phyloP scores from a whole-genome alignment of 1,139 yeast genomes.

The Pichia sp. region DNA sequence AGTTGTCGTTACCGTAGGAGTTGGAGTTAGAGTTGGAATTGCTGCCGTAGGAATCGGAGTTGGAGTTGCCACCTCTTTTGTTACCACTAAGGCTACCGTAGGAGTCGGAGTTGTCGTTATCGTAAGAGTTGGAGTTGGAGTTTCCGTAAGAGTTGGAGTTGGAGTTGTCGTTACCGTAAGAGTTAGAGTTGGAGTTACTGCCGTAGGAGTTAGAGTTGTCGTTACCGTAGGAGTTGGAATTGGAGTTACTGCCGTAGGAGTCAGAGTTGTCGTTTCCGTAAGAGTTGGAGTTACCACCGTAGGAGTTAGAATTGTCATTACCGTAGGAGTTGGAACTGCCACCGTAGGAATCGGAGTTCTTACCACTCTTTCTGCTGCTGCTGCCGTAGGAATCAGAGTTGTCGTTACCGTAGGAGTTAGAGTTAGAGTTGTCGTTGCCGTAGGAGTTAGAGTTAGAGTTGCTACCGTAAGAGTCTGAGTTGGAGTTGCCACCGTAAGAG shows the following conservation, averaged over 20 bases:
- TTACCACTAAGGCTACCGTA: conserved; percentile 11
- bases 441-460: conserved; percentile 17
- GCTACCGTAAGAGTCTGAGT: conserved; percentile 14
- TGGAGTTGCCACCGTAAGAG: conserved; percentile 15
- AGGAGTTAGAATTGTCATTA: conserved; percentile 20
- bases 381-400: conserved; percentile 21
- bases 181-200: conserved; percentile 10
- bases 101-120: background rate
- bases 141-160: conserved; percentile 15
- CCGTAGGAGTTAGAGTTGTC: conserved; percentile 20
- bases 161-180: conserved; percentile 6
- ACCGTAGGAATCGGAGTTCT: conserved; percentile 14
- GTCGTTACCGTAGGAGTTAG: conserved; percentile 11
- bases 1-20: conserved; percentile 14
- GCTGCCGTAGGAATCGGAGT: conserved; percentile 13
- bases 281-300: conserved; percentile 11
- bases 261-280: conserved; percentile 1
- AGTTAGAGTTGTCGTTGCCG: conserved; percentile 12
- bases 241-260: conserved; percentile 16
- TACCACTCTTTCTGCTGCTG: conserved; percentile 14
- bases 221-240: conserved; percentile 12
- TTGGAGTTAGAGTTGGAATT: conserved; percentile 13
- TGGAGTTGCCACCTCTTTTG: conserved; percentile 6
- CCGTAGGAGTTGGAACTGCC: conserved; percentile 15
- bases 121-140: conserved; percentile 16